Evolutionary conservation across 495 filamentous ascomycete genomes (phyloP), one percentile per base, ranked within the genome.

Genomic region (Tuber microsphaerosporum): DNA sequence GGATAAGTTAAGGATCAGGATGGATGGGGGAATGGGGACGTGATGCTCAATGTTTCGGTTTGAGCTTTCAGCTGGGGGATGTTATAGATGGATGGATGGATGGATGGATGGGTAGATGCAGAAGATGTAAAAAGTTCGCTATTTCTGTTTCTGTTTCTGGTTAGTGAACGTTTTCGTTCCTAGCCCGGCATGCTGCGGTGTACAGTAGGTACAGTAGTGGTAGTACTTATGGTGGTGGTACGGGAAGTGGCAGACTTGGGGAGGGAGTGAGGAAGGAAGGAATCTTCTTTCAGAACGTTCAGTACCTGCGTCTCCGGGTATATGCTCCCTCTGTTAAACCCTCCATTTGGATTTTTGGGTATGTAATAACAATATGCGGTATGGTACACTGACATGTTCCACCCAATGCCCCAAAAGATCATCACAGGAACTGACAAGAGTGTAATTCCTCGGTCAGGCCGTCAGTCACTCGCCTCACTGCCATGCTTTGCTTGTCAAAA

Each of bases 41-140:
- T 31, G 56, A 31, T 65, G 56, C 26, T 31, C 56, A 65, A 65
- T 65, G 56, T 65, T 65, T 65, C 56, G 56, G 56, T 65, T 65
- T 65, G 56, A 65, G 56, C 56, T 65, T 65, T 65, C 56, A 65
- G 56, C 56, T 65, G 56, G n/a, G 46, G 7, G 7, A 3, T 56
- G 48, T 5, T 41, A 43, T 43, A 2, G 42, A 20, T 56, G 48
- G 22, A 56, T 56, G 46, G 51, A 14, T 12, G 51, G 37, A 42
- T 42, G 41, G 41, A 20, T 51, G 48, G 20, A 26, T 56, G 46
- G 46, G 19, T 48, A 48, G 51, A 14, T 14, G 56, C 56, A 65
- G 56, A 65, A 65, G 56, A 65, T 31, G 56, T 65, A 65, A 2
- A 14, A 31, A 22, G 9, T 1, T 17, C 10, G 12, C 56, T 65